A percentile compares a stretch with the other conserved stretches of the same genome.
Conservation (phyloP, 495 filamentous ascomycete genomes). For the Penicillium desertorum region DNA sequence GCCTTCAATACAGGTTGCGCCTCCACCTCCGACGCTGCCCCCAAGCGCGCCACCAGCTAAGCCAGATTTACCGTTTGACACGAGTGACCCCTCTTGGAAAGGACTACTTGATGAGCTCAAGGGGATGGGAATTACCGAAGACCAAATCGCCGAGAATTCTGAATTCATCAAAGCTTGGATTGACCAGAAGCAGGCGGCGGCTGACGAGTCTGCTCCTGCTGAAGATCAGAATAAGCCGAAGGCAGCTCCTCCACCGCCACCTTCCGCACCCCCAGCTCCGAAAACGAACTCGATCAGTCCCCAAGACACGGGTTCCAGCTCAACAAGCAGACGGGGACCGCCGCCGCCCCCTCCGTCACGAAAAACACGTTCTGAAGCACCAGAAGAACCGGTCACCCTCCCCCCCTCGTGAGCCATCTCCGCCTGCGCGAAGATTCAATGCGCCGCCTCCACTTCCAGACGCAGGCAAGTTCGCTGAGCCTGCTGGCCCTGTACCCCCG, state of each 20-base stretch:
- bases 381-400: slow-evolving; percentile 55
- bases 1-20: slow-evolving; percentile 49
- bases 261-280: slow-evolving; percentile 51
- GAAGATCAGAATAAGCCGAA: slow-evolving; percentile 50
- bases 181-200: slow-evolving; percentile 67
- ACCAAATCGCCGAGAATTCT: slow-evolving; percentile 86
- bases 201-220: slow-evolving; percentile 29
- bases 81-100: slow-evolving; percentile 79
- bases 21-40: slow-evolving; percentile 32
- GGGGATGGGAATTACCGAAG: slow-evolving; percentile 86
- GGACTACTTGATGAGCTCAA: slow-evolving; percentile 79
- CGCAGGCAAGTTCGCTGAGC: slow-evolving; percentile 75
- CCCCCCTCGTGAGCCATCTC: slow-evolving; percentile 53
- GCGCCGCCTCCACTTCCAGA: slow-evolving; percentile 84
- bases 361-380: slow-evolving; percentile 50
- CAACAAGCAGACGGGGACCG: slow-evolving; percentile 64
- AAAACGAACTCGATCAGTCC: slow-evolving; percentile 57
- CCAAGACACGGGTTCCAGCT: slow-evolving; percentile 64
- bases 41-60: slow-evolving; percentile 39
- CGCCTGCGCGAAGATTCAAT: slow-evolving; percentile 56
- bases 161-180: slow-evolving; percentile 95
- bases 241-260: slow-evolving; percentile 57
- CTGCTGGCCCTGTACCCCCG: slow-evolving; percentile 52
- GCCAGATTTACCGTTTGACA: slow-evolving; percentile 67
- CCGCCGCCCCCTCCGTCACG: slow-evolving; percentile 85